Conservation (phyloP, 1,139 yeast genomes). For the Debaryomyces nepalensis region DNA sequence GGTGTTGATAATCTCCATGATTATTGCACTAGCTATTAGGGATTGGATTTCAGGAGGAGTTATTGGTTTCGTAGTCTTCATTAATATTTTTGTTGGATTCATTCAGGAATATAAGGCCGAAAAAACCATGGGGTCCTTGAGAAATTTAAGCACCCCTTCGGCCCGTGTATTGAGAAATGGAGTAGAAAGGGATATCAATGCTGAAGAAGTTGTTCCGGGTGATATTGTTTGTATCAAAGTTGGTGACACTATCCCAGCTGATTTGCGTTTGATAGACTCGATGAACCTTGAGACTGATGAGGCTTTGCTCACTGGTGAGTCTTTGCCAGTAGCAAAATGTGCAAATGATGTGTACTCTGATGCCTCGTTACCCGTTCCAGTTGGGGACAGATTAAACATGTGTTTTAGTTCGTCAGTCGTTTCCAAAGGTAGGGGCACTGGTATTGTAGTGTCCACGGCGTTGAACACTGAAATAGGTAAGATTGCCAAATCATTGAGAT, state of each 20-base stretch:
- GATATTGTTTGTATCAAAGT: conserved; percentile 68
- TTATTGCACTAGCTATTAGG: conserved; percentile 71
- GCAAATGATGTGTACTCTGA: conserved; percentile 46
- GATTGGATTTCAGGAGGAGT: conserved; percentile 90
- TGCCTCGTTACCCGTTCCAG: conserved; percentile 50
- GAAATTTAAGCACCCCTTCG: conserved; percentile 71
- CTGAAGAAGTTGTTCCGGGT: conserved; percentile 78
- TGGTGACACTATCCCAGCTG: conserved; percentile 85
- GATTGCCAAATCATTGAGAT: conserved; percentile 67
- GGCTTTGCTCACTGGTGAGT: conserved; percentile 81
- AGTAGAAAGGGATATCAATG: conserved; percentile 58
- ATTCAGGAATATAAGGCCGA: conserved; percentile 77
- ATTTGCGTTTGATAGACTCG: conserved; percentile 61
- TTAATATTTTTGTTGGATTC: conserved; percentile 73
- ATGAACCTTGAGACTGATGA: conserved; percentile 81
- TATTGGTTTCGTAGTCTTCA: conserved; percentile 67
- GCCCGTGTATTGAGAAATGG: conserved; percentile 74
- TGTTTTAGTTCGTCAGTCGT: conserved; percentile 76
- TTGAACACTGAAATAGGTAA: conserved; percentile 76
- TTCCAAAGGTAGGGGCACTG: conserved; percentile 77
- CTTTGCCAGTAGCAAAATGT: conserved; percentile 69
- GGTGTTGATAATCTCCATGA: conserved; percentile 73
- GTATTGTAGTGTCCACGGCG: conserved; percentile 72
- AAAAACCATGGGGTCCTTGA: conserved; percentile 78
- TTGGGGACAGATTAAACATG: conserved; percentile 78